phyloP scores from a whole-genome alignment of 176 grass and related monocot genomes.

The Eleusine indica region DNA sequence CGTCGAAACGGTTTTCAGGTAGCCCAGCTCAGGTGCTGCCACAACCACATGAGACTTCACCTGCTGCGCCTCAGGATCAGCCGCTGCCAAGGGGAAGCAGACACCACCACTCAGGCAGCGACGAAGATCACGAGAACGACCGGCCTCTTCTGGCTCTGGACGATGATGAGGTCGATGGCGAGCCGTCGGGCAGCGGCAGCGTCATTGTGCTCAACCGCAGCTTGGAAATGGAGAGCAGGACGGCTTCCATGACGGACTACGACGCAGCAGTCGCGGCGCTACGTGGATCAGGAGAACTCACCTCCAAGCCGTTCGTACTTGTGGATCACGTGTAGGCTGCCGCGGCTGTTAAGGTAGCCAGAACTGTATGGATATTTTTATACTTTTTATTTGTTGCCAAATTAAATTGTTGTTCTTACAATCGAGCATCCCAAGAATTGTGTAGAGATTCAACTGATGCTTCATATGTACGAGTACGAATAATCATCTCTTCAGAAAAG shows the following conservation, averaged over 20 bases:
- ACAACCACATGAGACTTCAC: not conserved
- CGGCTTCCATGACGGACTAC: conserved; percentile 26
- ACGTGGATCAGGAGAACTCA: conserved; percentile 9
- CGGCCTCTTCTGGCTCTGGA: not conserved
- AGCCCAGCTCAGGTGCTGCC: conserved; percentile 4
- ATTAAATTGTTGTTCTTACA: not conserved
- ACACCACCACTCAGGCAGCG: not conserved
- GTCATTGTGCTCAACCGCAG: not conserved
- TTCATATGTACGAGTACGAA: not conserved
- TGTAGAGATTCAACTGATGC: not conserved
- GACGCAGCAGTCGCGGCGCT: not conserved
- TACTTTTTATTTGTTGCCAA: too few relatives aligned
- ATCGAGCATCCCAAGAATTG: conserved; percentile 11
- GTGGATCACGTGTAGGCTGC: conserved; percentile 16
- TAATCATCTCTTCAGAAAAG: conserved; percentile 7
- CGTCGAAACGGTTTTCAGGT: conserved; percentile 31
- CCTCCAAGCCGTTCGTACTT: conserved; percentile 6
- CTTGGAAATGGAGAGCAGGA: conserved; percentile 4
- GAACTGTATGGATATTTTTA: too few relatives aligned
- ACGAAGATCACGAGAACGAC: not conserved
- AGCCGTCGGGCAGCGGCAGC: too few relatives aligned
- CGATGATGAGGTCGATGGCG: not conserved
- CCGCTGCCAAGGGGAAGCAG: conserved; percentile 16
- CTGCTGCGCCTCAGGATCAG: conserved; percentile 20
- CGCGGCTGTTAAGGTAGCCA: too few relatives aligned